Base-by-base conservation (phyloP, 2,329 filamentous ascomycete genomes). In the Ophiostoma ulmi region DNA sequence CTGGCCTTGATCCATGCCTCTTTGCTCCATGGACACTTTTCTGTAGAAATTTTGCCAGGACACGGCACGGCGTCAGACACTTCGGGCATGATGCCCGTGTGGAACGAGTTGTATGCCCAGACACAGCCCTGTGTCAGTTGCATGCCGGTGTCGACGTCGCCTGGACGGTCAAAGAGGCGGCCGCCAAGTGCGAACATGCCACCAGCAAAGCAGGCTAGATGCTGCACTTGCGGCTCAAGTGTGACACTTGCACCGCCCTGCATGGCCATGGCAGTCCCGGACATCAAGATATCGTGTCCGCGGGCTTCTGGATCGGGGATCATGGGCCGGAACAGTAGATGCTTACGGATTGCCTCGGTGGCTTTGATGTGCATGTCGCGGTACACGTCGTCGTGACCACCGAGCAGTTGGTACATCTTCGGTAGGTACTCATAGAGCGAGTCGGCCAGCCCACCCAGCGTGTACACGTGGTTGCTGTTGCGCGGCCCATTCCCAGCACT, bases 291-390 rank as follows among this genome's bases (percentile, higher is more conserved):
- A 72, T 92, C 86, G 2, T 83, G 81, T 64, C 85, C 82, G 3
- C 83, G 65, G 1, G 65, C 68, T 6, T 70, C 41, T 2, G 72
- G 68, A 41, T 67, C 80, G 0, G 87, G 86, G 0, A 87, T 84
- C 83, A 91, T 88, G 0, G 91, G 91, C 1, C 88, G 86, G 79
- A 89, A 93, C 70, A 94, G 83, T 3, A 93, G 80, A 73, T 91
- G 80, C 69, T 88, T 79, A 63, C 86, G 85, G 0, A 86, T 86
- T 0, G 86, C 83, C 11, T 87, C 83, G 74, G 91, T 87, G 31
- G 86, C 85, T 14, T 77, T 80, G 71, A 85, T 81, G 77, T 91
- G 92, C 82, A 93, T 87, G 3, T 79, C 81, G 70, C 86, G 84
- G 77, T 93, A 93, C 55, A 87, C 78, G 1, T 84, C 73, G 48